Percentiles rank a stretch among this genome's conserved stretches.
Conservation (phyloP, 306 rosid genomes). For the Parietaria judaica region DNA sequence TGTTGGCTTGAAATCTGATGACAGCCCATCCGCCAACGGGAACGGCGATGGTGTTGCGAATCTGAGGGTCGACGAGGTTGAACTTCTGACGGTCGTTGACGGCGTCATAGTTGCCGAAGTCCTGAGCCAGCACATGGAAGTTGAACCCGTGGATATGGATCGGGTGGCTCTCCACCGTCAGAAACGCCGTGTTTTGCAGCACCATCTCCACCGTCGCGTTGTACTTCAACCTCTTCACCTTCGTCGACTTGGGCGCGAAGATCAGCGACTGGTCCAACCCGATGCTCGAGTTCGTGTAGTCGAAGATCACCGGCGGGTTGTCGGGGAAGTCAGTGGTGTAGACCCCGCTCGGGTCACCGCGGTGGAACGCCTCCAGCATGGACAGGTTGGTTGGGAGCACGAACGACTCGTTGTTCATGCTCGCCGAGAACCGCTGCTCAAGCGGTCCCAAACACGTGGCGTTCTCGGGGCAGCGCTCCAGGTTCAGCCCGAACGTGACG, state of each 20-base stretch:
- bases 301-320: slow-evolving; percentile 25
- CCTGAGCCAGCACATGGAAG: slow-evolving; percentile 58
- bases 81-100: slow-evolving; percentile 21
- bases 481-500: slow-evolving; percentile 29
- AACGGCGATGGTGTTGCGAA: slow-evolving; percentile 53
- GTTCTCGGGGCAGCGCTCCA: slow-evolving; percentile 18
- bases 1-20: slow-evolving; percentile 33
- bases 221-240: slow-evolving; percentile 45
- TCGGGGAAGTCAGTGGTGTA: slow-evolving; percentile 47
- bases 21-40: slow-evolving; percentile 62
- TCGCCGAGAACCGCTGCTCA: slow-evolving; percentile 26
- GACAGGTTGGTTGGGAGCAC: slow-evolving; percentile 30
- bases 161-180: slow-evolving; percentile 39
- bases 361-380: slow-evolving; percentile 38
- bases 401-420: slow-evolving; percentile 71
- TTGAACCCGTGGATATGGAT: slow-evolving; percentile 57
- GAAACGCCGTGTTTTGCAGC: slow-evolving; percentile 37
- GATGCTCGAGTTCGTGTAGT: slow-evolving; percentile 25
- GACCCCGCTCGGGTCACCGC: slow-evolving; percentile 16
- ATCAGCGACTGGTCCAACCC: background rate
- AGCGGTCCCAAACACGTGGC: slow-evolving; percentile 13
- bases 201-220: slow-evolving; percentile 50
- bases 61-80: slow-evolving; percentile 48
- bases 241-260: slow-evolving; percentile 43
- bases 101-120: slow-evolving; percentile 47